Conservation (phyloP, 2,329 filamentous ascomycete species). For the Apiospora koreana region DNA sequence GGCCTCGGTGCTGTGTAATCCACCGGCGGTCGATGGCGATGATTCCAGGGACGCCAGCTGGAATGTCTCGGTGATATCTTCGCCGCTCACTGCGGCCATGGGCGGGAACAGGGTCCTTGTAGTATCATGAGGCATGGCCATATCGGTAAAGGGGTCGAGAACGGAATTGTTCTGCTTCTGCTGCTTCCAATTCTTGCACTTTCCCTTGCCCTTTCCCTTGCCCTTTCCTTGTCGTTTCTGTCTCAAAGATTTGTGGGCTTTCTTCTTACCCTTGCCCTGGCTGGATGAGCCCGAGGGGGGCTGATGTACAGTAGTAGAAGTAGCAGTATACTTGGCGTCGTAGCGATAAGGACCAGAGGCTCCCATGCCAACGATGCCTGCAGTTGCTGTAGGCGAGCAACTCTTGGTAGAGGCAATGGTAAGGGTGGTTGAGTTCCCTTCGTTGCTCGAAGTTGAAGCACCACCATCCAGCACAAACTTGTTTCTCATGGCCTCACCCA, state of each 20-base stretch:
- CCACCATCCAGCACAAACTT: neutral
- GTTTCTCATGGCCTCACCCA: neutral
- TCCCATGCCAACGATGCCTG: neutral
- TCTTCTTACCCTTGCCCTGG: neutral
- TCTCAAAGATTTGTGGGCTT: neutral
- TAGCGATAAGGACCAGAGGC: neutral
- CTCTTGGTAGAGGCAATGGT: neutral
- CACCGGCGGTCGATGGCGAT: neutral
- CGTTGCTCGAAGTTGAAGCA: neutral
- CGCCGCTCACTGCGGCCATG: neutral
- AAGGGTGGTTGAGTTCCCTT: neutral
- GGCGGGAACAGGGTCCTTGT: neutral
- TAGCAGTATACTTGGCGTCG: neutral
- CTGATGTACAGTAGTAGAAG: neutral
- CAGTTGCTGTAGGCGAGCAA: neutral
- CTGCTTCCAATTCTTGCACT: neutral
- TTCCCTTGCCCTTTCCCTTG: neutral
- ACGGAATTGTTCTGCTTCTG: neutral
- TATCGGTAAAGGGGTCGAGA: neutral
- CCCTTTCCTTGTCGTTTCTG: neutral
- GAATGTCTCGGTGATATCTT: neutral
- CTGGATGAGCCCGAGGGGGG: neutral
- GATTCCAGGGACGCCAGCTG: neutral
- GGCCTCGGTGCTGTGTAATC: neutral
- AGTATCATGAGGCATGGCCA: neutral